Evolutionary conservation across 495 filamentous ascomycete species (phyloP).

Genomic region (Beverwykella pulmonaria): DNA sequence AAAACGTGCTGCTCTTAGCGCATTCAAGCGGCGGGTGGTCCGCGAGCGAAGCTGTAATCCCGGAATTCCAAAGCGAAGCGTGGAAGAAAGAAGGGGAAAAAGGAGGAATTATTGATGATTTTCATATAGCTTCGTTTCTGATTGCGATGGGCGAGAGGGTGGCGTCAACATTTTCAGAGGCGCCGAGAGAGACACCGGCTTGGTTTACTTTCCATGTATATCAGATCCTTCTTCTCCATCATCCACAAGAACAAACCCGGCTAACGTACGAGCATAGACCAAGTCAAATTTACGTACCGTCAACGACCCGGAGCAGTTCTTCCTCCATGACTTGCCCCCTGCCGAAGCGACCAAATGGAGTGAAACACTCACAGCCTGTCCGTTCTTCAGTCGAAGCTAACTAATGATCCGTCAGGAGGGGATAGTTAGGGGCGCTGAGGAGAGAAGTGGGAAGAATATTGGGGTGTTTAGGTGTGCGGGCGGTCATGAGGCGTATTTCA

Average conservation of each 20-base stretch:
- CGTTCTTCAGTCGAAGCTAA: conserved; percentile 40
- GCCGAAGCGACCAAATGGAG: conserved; percentile 1
- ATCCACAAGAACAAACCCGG: no score
- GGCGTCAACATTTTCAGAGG: not conserved
- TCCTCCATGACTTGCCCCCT: conserved; percentile 16
- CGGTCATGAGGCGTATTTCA: not conserved
- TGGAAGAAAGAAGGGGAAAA: conserved; percentile 34
- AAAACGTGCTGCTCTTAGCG: conserved; percentile 40
- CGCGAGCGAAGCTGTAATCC: conserved; percentile 43
- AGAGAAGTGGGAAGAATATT: not conserved
- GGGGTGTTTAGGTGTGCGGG: not conserved
- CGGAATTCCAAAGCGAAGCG: conserved; percentile 36
- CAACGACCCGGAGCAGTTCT: not conserved
- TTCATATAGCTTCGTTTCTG: conserved; percentile 45
- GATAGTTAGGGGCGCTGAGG: not conserved
- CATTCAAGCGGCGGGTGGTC: conserved; percentile 48
- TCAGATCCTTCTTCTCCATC: not conserved
- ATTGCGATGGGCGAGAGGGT: conserved; percentile 39
- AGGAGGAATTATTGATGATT: conserved; percentile 47
- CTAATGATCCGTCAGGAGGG: conserved; percentile 39
- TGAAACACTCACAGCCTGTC: conserved; percentile 44
- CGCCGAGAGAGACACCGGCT: not conserved
- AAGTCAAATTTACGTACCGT: not conserved
- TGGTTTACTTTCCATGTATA: not conserved
- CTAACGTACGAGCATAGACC: no score